phyloP scores from a whole-genome alignment of 768 basidiomycete genomes.

The Pholiota microspora region DNA sequence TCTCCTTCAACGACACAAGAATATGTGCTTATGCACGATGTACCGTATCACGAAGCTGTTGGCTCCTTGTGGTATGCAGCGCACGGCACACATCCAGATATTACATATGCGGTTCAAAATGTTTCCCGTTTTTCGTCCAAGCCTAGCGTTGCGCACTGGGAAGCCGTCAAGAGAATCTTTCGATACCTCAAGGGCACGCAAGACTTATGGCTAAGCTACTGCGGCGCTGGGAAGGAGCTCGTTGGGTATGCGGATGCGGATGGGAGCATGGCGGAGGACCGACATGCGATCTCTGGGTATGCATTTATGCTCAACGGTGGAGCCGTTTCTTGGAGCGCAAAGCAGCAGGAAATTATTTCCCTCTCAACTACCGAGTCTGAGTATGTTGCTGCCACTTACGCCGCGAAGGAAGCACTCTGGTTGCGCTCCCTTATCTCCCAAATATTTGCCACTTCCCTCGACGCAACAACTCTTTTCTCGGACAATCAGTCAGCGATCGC shows the following conservation, averaged over 20 bases:
- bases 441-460: slow-evolving; percentile 4
- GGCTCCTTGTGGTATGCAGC: no score
- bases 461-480: slow-evolving; percentile 12
- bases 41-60: no score
- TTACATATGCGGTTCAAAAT: no score
- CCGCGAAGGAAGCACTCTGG: slow-evolving; percentile 26
- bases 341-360: slow-evolving; percentile 31
- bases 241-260: slow-evolving; percentile 33
- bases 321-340: slow-evolving; percentile 31
- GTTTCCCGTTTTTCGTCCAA: no score
- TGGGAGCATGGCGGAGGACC: slow-evolving; percentile 25
- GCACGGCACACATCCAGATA: no score
- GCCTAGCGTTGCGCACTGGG: no score
- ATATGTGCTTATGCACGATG: no score
- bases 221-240: no score
- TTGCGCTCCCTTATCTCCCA: slow-evolving; percentile 21
- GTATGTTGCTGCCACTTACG: slow-evolving; percentile 31
- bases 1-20: no score
- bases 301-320: slow-evolving; percentile 28
- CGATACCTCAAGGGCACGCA: slow-evolving; percentile 9
- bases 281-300: slow-evolving; percentile 33
- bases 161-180: no score
- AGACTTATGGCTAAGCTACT: slow-evolving; percentile 12
- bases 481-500: not conserved
- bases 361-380: slow-evolving; percentile 37